Evolutionary conservation across 2,329 filamentous ascomycete species (phyloP), one percentile per base, ranked within the genome.

Genomic region (Tolypocladium amazonense): DNA sequence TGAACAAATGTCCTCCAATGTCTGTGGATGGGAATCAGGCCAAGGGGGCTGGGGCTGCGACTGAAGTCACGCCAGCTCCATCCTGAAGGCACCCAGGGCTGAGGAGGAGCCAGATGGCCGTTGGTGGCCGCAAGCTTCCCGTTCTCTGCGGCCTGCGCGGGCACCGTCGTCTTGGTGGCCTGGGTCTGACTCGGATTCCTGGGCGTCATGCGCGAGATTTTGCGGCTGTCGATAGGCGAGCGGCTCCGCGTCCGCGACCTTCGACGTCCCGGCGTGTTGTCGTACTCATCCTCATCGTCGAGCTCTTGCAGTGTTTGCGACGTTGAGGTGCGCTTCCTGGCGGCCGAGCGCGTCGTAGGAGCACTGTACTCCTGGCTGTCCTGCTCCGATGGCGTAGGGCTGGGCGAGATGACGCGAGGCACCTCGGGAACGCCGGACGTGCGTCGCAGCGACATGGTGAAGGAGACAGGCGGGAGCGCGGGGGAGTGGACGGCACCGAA

Each of bases 1-100:
- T 99, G 94, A 63, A 96, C 90, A 70, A 99, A 92, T 35, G 83
- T 88, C 67, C 91, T 85, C 84, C 94, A 99, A 71, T 94, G 88
- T 62, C 90, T 82, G 73, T 99, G 94, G 68, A 99, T 93, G 2
- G 94, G 94, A 62, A 99, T 99, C 56, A 97, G 81, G 11, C 94
- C 94, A 5, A 97, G 81, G 12, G 94, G 94, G 67, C 90, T 96
- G 3, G 94, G 94, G 66, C 91, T 96, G 63, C 94, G 85, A 68
- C 91, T 96, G 71, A 97, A 84, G 70, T 93, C 90, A 62, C 89
- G 85, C 90, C 91, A 95, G 72, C 82, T 89, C 77, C 88, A 89
- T 63, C 87, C 86, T 56, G 75, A 67, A 4, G 77, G 66, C n/a
- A 80, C 82, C 7, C 81, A 76, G 30, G 81, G 80, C 35, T 83